phyloP scores from a whole-genome alignment of 441 rosid genomes.

The Kokia cookei region DNA sequence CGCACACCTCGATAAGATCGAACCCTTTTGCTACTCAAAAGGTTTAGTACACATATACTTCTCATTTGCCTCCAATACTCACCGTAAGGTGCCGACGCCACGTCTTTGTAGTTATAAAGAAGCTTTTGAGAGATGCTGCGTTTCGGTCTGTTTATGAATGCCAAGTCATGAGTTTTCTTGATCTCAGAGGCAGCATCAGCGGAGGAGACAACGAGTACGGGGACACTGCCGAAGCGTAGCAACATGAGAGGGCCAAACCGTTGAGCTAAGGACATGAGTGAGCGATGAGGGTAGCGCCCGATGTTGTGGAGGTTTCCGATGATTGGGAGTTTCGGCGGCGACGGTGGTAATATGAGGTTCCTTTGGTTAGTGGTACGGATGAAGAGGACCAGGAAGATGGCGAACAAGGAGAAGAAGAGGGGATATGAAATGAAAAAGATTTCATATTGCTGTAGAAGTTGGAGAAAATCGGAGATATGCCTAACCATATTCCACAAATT shows the following conservation, averaged over 20 bases:
- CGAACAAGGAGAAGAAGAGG: conserved; percentile 7
- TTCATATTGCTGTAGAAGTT: background rate
- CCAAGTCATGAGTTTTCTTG: conserved; percentile 40
- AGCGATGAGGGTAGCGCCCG: conserved; percentile 35
- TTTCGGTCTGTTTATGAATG: conserved; percentile 36
- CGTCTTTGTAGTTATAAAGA: conserved; percentile 25
- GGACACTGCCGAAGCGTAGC: conserved; percentile 36
- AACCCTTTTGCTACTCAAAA: conserved; percentile 40
- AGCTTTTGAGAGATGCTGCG: conserved; percentile 22
- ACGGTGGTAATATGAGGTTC: conserved; percentile 26
- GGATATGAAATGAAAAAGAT: background rate
- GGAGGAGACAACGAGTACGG: conserved; percentile 38
- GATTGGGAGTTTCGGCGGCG: conserved; percentile 35
- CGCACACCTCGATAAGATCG: conserved; percentile 31
- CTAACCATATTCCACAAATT: background rate
- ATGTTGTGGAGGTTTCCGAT: conserved; percentile 48
- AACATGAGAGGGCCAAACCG: conserved; percentile 40
- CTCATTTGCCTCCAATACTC: conserved; percentile 56
- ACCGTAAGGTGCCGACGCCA: conserved; percentile 39
- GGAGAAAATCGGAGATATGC: background rate
- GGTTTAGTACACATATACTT: conserved; percentile 34
- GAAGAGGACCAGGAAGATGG: background rate
- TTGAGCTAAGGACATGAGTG: conserved; percentile 30
- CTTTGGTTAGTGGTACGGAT: background rate
- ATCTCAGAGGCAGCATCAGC: conserved; percentile 35